Percentiles rank a stretch among this genome's conserved stretches.
Conservation (phyloP, 2,329 filamentous ascomycete species). For the Paracorniculantispora psalliotae region DNA sequence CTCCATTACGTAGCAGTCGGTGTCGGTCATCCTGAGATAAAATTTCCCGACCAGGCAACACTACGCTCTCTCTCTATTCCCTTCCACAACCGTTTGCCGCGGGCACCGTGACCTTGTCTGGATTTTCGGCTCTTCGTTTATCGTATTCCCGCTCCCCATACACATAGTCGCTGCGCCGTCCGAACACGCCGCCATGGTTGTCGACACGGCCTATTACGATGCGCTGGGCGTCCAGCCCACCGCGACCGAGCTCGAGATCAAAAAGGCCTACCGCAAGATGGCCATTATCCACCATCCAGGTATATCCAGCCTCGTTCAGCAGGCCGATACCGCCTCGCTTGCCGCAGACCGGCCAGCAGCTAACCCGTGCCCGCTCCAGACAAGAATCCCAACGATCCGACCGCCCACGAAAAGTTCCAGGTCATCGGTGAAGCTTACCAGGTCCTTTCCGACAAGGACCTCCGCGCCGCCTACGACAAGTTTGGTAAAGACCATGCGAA, state of each 20-base stretch:
- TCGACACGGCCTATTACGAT: conserved; percentile 86
- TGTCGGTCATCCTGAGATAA: conserved; percentile 13
- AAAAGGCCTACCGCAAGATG: conserved; percentile 92
- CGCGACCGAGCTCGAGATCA: conserved; percentile 88
- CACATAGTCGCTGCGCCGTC: not conserved
- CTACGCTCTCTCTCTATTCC: not conserved
- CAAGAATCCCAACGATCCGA: conserved; percentile 96
- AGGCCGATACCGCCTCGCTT: not conserved
- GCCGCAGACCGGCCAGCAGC: not conserved
- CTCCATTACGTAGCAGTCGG: conserved; percentile 32
- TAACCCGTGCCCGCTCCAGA: conserved; percentile 46
- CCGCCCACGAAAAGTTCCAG: conserved; percentile 91
- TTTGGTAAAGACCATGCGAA: conserved; percentile 93
- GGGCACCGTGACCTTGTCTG: not conserved
- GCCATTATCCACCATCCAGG: conserved; percentile 91
- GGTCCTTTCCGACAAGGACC: conserved; percentile 80
- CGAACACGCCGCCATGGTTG: conserved; percentile 60
- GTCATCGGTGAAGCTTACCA: conserved; percentile 70
- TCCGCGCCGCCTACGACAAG: conserved; percentile 92
- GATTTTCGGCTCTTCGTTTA: not conserved
- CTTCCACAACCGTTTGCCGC: not conserved
- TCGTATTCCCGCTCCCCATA: not conserved
- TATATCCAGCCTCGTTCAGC: conserved; percentile 32
- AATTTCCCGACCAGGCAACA: conserved; percentile 16
- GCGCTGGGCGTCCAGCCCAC: conserved; percentile 77